These are phyloP conservation scores for Penicillium roqueforti DNA, from an alignment of 495 filamentous ascomycete species.

Conservation along the genomic window DNA sequence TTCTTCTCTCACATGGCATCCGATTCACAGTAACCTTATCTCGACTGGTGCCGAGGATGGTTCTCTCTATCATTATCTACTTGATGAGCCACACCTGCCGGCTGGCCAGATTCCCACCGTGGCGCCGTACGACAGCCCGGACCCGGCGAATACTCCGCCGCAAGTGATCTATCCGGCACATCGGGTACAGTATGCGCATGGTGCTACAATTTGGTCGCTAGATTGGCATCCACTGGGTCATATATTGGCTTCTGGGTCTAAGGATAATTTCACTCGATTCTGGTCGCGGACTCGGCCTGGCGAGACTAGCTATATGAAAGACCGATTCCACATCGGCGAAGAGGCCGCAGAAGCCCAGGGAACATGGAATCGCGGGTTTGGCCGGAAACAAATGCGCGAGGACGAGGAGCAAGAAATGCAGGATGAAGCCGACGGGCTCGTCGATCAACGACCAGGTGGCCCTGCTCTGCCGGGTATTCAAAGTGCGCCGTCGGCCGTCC, in stretches of 20 bases:
- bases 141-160: slow-evolving; percentile 70
- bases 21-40: slow-evolving; percentile 80
- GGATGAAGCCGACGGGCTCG: slow-evolving; percentile 88
- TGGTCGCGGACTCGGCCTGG: slow-evolving; percentile 89
- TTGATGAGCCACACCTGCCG: slow-evolving; percentile 86
- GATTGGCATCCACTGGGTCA: slow-evolving; percentile 97
- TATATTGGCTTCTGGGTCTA: slow-evolving; percentile 96
- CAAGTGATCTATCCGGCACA: slow-evolving; percentile 89
- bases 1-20: slow-evolving; percentile 90
- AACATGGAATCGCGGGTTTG: slow-evolving; percentile 80
- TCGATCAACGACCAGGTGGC: slow-evolving; percentile 70
- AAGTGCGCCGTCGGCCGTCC: slow-evolving; percentile 28
- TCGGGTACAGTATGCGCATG: slow-evolving; percentile 78
- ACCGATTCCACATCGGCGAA: slow-evolving; percentile 92
- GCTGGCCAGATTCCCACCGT: slow-evolving; percentile 59
- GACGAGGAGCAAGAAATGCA: slow-evolving; percentile 91
- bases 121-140: slow-evolving; percentile 78
- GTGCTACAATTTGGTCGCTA: slow-evolving; percentile 91
- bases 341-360: slow-evolving; percentile 88
- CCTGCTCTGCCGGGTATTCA: slow-evolving; percentile 52
- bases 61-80: slow-evolving; percentile 82
- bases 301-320: slow-evolving; percentile 75
- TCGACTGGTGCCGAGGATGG: slow-evolving; percentile 88
- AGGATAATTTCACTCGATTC: slow-evolving; percentile 93
- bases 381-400: slow-evolving; percentile 74